Conservation (phyloP, 2,329 filamentous ascomycete species). For the Diaporthe eres region DNA sequence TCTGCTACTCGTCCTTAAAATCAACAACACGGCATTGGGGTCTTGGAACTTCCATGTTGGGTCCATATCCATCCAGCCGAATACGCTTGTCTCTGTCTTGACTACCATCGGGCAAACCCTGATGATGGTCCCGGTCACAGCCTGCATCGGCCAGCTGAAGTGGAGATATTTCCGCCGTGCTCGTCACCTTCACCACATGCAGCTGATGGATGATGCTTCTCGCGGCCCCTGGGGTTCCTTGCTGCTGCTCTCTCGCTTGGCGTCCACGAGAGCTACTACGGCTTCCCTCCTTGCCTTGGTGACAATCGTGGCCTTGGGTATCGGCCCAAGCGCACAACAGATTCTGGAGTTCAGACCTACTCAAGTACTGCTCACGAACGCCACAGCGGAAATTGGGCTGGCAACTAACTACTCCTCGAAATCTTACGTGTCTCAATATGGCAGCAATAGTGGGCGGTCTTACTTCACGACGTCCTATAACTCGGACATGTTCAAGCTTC, state of each 20-base stretch:
- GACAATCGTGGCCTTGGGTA: neutral
- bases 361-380: neutral
- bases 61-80: neutral
- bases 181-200: neutral
- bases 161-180: neutral
- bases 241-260: neutral
- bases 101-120: neutral
- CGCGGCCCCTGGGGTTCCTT: neutral
- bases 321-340: neutral
- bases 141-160: neutral
- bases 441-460: neutral
- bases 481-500: neutral
- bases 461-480: neutral
- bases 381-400: neutral
- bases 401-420: neutral
- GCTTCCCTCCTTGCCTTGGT: neutral
- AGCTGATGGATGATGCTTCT: neutral
- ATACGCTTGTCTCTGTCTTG: neutral
- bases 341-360: neutral
- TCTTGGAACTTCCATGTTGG: neutral
- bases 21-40: neutral
- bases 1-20: neutral
- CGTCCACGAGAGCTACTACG: neutral
- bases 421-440: neutral
- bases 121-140: neutral